Base-by-base conservation (phyloP, 208 protist species). In the Acanthamoeba sp. region DNA sequence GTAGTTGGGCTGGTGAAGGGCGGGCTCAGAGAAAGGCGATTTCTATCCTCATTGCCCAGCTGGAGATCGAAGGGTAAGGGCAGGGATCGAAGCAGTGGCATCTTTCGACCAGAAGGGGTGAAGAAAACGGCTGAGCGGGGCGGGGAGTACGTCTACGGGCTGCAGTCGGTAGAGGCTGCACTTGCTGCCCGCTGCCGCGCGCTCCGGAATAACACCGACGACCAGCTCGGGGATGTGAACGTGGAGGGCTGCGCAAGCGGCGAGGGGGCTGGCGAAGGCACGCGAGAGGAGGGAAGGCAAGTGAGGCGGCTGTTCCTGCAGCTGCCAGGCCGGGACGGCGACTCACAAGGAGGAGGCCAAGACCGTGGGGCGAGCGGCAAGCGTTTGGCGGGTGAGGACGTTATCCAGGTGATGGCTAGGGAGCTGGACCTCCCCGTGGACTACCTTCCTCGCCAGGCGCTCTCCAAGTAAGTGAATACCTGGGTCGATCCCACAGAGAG, bases 101-200 rank as follows among this genome's bases (percentile, higher is more conserved):
- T 55, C 36, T 29, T 29, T 71, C 64, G 10, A 14, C 64, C 10
- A 1, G 24, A 36, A 2, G 32, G 64, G 36, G 29, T 2, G n/a
- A 36, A 36, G 20, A 36, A 5, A 9, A 50, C n/a, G 5, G 36
- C 29, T 48, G 29, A 4, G 34, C 38, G 4, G 1, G 73, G 38
- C 6, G 32, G 38, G n/a, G 82, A 89, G 29, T 89, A 66, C 82
- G 22, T 89, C 7, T 89, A 89, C 82, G 82, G 82, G 48, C 34
- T 89, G 48, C 82, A 66, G 34, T 40, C 82, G 34, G 82, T 89
- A 1, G 82, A 89, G 57, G 82, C 82, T 16, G 82, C 82, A 1
- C 55, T 89, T 22, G 45, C 80, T 27, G 16, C 22, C 18, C 38
- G 18, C 27, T 71, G 27, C 64, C 24, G 27, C 64, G 24, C 6